A percentile compares a stretch with the other conserved stretches of the same genome.
phyloP scores from a whole-genome alignment of 257 asterid genomes.

The Catharanthus roseus region DNA sequence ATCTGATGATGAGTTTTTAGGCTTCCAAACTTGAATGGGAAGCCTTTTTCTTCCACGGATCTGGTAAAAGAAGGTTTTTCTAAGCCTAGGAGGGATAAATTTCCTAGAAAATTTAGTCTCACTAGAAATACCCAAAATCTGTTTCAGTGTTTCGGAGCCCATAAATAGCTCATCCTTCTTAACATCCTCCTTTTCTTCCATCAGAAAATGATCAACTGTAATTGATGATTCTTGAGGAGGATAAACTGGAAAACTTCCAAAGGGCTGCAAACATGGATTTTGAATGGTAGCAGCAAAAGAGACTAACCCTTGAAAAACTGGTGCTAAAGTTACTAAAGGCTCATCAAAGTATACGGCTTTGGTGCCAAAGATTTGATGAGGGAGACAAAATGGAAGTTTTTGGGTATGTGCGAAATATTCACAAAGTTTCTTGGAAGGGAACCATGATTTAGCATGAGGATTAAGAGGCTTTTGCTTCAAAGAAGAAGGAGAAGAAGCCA shows the following conservation, averaged over 20 bases:
- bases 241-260: neutral
- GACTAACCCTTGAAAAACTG: neutral
- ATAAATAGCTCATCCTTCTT: neutral
- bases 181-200: neutral
- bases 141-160: neutral
- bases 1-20: neutral
- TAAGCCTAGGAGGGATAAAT: neutral
- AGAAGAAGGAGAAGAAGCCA: neutral
- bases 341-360: too few species aligned
- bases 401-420: neutral
- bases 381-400: neutral
- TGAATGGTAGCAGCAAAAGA: neutral
- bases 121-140: neutral
- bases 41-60: neutral
- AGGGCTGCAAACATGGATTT: neutral
- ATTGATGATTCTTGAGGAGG: neutral
- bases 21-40: neutral
- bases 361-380: neutral
- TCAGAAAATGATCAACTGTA: too few species aligned
- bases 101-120: neutral
- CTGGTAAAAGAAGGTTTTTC: neutral
- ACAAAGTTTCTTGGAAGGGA: neutral
- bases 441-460: constrained; percentile 11
- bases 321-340: neutral
- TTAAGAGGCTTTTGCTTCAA: neutral